Evolutionary conservation across 768 basidiomycete genomes (phyloP).

Genomic region (Leucosporidium yakuticum): DNA sequence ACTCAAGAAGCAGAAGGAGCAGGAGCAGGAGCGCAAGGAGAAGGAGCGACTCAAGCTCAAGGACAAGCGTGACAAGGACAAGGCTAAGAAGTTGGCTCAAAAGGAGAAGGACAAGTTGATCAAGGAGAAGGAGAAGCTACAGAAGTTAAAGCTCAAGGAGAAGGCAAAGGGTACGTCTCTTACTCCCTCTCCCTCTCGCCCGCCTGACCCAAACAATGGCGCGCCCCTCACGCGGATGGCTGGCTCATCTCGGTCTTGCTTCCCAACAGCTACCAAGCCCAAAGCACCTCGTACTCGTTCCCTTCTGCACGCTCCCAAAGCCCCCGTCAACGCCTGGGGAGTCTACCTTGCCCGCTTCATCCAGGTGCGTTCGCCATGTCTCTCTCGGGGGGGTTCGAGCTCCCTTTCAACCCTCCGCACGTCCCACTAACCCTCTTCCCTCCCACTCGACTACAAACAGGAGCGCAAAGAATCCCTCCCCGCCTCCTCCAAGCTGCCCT

Average conservation of each 20-base stretch:
- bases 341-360: constrained; percentile 26
- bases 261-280: background rate
- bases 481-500: constrained; percentile 7
- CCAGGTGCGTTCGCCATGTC: constrained; percentile 1
- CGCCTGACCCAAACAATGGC: background rate
- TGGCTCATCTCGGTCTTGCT: background rate
- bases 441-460: background rate
- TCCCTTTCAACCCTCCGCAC: background rate
- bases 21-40: background rate
- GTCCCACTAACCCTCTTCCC: background rate
- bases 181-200: background rate
- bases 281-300: constrained; percentile 2
- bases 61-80: constrained; percentile 3
- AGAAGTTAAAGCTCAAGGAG: background rate
- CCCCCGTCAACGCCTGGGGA: constrained; percentile 15
- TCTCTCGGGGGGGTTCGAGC: too few relatives aligned
- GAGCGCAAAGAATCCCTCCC: constrained; percentile 1
- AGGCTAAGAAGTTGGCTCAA: too few relatives aligned
- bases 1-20: background rate
- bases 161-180: background rate
- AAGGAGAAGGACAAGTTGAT: constrained; percentile 20
- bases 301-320: constrained; percentile 23
- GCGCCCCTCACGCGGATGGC: background rate
- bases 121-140: constrained; percentile 12
- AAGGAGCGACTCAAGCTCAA: background rate